Percentiles rank a stretch among this genome's conserved stretches.
These are phyloP conservation scores for Metschnikowia kunwiensis DNA, from an alignment of 805 yeast genomes.

Conservation along the genomic window DNA sequence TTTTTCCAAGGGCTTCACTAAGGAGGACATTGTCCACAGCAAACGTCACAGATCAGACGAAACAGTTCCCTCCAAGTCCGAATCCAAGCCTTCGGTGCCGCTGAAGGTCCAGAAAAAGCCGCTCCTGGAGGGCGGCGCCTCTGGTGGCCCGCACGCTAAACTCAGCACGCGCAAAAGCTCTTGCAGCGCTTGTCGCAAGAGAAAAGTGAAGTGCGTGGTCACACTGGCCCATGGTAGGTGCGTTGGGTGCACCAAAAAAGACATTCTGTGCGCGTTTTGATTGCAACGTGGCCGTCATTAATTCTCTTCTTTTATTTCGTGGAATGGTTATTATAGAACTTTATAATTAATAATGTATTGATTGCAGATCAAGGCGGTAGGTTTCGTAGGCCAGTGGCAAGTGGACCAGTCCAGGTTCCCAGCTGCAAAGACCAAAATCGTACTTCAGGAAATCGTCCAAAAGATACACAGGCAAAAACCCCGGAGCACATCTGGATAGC, in stretches of 20 bases:
- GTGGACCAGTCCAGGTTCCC: no score
- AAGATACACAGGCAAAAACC: no score
- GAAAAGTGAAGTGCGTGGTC: constrained; percentile 43
- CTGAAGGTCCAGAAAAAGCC: constrained; percentile 6
- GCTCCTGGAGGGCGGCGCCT: constrained; percentile 9
- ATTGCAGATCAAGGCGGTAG: no score
- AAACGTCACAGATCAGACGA: constrained; percentile 18
- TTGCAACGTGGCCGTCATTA: neutral
- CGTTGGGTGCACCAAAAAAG: constrained; percentile 41
- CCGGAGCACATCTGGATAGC: no score
- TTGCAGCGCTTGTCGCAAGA: constrained; percentile 40
- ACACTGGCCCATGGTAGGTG: constrained; percentile 30
- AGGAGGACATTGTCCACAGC: constrained; percentile 51
- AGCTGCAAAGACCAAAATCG: no score
- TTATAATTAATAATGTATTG: neutral
- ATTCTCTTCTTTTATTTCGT: neutral
- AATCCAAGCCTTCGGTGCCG: neutral
- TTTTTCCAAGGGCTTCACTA: constrained; percentile 64
- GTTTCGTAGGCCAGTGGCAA: no score
- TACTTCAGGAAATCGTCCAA: no score
- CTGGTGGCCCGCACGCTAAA: neutral
- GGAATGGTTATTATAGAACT: neutral
- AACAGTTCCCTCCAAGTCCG: neutral
- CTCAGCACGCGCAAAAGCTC: constrained; percentile 30
- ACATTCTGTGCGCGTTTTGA: constrained; percentile 26